These are phyloP conservation scores for Helianthus tuberosus DNA, from an alignment of 129 eudicot genomes.

Conservation along the genomic window DNA sequence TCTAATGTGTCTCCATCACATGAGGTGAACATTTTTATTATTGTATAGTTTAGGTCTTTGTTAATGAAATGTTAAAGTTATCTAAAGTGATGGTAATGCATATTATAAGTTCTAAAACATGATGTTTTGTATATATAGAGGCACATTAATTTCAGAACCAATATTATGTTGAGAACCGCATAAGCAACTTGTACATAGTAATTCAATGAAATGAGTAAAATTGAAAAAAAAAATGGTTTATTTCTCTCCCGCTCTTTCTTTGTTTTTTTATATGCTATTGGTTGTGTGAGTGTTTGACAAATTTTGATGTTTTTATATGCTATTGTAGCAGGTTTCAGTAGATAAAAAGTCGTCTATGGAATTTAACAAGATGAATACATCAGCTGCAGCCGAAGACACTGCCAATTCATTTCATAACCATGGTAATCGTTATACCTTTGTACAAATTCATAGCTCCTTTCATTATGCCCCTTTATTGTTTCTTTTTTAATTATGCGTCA, in stretches of 20 bases:
- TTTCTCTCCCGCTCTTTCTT: no score
- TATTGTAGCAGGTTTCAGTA: constrained; percentile 35
- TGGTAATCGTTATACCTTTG: neutral
- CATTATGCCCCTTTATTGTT: no score
- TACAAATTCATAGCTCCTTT: neutral
- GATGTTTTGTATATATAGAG: no score
- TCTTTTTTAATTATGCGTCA: neutral
- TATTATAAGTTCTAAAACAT: no score
- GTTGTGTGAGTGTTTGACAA: neutral
- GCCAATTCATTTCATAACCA: constrained; percentile 38
- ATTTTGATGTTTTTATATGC: neutral
- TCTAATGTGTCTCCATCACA: constrained; percentile 44
- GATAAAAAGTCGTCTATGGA: constrained; percentile 33
- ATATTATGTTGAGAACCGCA: no score
- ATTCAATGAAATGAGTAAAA: no score
- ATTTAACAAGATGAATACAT: constrained; percentile 30
- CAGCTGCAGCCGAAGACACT: constrained; percentile 44
- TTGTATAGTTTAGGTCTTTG: no score
- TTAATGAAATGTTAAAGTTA: neutral
- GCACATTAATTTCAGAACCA: no score
- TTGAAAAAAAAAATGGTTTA: no score
- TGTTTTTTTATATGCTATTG: no score
- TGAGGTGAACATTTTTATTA: constrained; percentile 48
- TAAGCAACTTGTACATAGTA: no score
- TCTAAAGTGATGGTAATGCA: no score